Percentiles rank a stretch among this genome's conserved stretches.
phyloP scores from a whole-genome alignment of 345 rosid genomes.

The Psidium guajava region DNA sequence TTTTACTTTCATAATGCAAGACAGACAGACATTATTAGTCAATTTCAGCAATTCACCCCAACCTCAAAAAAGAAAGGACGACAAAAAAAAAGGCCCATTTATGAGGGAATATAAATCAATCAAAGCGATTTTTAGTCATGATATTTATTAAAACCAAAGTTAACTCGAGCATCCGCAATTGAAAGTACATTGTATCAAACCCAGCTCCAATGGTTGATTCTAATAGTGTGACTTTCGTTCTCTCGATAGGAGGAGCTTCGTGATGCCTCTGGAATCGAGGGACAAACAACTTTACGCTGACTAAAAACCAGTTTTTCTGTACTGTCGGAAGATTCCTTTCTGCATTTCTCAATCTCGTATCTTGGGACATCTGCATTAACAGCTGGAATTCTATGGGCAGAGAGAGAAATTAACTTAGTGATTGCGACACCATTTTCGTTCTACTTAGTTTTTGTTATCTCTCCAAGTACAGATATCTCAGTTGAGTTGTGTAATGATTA shows the following conservation, averaged over 20 bases:
- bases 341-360: slow-evolving; percentile 47
- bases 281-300: slow-evolving; percentile 13
- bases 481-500: too few relatives aligned
- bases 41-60: background rate
- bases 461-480: too few relatives aligned
- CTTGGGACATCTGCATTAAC: slow-evolving; percentile 26
- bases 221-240: too few relatives aligned
- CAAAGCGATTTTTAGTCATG: background rate
- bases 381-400: slow-evolving; percentile 49
- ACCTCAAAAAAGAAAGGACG: background rate
- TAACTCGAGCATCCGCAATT: slow-evolving; percentile 48
- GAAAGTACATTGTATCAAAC: slow-evolving; percentile 85
- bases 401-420: background rate
- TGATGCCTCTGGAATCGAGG: too few relatives aligned
- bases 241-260: too few relatives aligned
- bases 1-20: background rate
- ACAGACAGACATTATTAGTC: background rate
- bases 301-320: slow-evolving; percentile 38
- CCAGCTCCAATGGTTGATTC: slow-evolving; percentile 55
- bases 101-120: background rate
- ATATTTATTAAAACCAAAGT: background rate
- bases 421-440: too few relatives aligned
- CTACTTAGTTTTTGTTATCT: too few relatives aligned
- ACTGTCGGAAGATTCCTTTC: slow-evolving; percentile 46
- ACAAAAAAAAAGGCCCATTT: background rate